These are phyloP conservation scores for Plasmodium knowlesi DNA, from an alignment of 169 alveolate species.

Conservation along the genomic window DNA sequence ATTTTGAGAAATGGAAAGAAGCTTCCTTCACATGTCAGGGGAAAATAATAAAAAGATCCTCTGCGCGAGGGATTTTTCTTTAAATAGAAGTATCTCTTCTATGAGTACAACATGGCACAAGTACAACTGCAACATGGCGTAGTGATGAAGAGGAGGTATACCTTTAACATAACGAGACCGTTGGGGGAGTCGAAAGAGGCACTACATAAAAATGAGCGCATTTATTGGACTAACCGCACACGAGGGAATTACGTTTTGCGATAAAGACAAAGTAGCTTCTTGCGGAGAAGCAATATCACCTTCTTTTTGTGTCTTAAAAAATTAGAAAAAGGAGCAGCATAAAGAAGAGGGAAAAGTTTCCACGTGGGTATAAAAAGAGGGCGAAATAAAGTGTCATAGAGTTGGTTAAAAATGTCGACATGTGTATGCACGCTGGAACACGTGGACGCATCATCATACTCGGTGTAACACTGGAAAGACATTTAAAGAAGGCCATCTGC, in stretches of 20 bases:
- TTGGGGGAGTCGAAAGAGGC: background rate
- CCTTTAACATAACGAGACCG: background rate
- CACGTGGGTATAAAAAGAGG: background rate
- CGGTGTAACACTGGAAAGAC: background rate
- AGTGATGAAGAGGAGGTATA: background rate
- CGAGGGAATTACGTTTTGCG: background rate
- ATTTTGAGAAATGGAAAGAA: background rate
- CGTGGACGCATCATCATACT: background rate
- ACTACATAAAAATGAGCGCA: background rate
- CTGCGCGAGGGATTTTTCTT: background rate
- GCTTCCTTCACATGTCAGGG: background rate
- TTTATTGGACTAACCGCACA: background rate
- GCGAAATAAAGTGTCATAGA: background rate
- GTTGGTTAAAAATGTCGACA: background rate
- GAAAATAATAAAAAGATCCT: background rate
- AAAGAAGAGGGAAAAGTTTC: background rate
- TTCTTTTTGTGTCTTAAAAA: background rate
- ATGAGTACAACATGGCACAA: background rate
- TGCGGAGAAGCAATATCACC: background rate
- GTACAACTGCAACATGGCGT: background rate
- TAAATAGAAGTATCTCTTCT: background rate
- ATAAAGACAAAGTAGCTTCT: background rate
- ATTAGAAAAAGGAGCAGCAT: background rate
- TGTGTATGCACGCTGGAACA: background rate
- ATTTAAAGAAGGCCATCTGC: background rate